These are phyloP conservation scores for Aspergillus udagawae DNA, from an alignment of 2,329 filamentous ascomycete genomes.

Conservation along the genomic window DNA sequence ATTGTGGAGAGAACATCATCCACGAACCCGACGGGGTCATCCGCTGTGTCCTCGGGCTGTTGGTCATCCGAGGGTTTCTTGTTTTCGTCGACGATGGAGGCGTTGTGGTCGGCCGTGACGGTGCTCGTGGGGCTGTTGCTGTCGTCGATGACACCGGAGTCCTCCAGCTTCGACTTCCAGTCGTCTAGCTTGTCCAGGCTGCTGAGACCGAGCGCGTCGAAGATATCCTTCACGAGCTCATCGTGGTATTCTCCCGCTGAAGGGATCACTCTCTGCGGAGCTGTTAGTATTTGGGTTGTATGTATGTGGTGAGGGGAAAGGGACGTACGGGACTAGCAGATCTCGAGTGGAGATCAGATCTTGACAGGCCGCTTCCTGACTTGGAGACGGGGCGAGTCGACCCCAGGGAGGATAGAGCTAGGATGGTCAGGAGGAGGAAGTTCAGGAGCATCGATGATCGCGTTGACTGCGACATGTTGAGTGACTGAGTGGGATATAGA, in stretches of 20 bases:
- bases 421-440: conserved; percentile 3
- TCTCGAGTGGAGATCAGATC: not conserved
- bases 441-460: conserved; percentile 4
- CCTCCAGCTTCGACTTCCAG: conserved; percentile 6
- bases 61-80: conserved; percentile 3
- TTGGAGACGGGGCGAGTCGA: conserved; percentile 2
- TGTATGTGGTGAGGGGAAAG: not conserved
- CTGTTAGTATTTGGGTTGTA: not conserved
- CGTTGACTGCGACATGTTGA: conserved; percentile 4
- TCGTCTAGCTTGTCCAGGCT: conserved; percentile 3
- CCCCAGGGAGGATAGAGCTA: conserved; percentile 5
- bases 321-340: conserved; percentile 5
- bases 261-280: conserved; percentile 20
- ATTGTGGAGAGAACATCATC: conserved; percentile 14
- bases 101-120: not conserved
- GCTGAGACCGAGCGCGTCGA: conserved; percentile 16
- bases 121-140: conserved; percentile 1
- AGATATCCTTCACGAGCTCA: conserved; percentile 12
- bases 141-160: conserved; percentile 3
- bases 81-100: not conserved
- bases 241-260: conserved; percentile 1
- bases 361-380: not conserved
- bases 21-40: conserved; percentile 18
- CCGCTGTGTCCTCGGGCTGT: conserved; percentile 4
- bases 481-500: not conserved